Conservation (phyloP, 345 rosid species). For the Sonneratia alba region DNA sequence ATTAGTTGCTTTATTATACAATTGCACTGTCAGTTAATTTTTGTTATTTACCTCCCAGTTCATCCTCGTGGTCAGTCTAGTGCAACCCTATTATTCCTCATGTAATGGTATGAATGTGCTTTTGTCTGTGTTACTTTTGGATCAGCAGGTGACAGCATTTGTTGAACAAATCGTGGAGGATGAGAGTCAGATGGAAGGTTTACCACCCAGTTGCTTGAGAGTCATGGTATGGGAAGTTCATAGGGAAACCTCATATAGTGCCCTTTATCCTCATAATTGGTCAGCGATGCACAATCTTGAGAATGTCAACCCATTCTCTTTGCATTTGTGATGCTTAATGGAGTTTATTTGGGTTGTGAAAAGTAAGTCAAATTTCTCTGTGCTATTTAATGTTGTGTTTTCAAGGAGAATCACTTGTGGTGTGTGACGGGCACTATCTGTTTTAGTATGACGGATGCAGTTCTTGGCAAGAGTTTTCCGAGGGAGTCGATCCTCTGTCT, state of each 20-base stretch:
- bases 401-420: neutral
- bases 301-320: slow-evolving; percentile 19
- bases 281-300: slow-evolving; percentile 31
- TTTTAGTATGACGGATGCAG: no score
- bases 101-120: neutral
- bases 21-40: neutral
- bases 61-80: neutral
- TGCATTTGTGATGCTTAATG: slow-evolving; percentile 10
- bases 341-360: neutral
- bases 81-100: neutral
- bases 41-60: neutral
- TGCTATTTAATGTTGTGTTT: neutral
- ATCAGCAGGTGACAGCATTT: slow-evolving; percentile 35
- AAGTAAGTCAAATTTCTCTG: neutral
- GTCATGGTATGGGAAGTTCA: slow-evolving; percentile 45
- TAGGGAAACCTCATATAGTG: slow-evolving; percentile 16
- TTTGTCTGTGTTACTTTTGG: neutral
- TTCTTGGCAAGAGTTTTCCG: no score
- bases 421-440: no score
- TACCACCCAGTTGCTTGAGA: slow-evolving; percentile 33
- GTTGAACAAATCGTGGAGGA: slow-evolving; percentile 62
- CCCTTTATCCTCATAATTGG: slow-evolving; percentile 40
- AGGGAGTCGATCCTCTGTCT: no score
- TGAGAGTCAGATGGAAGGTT: slow-evolving; percentile 66
- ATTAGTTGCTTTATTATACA: neutral